These are phyloP conservation scores for Neonectria faginata DNA, from an alignment of 2,329 filamentous ascomycete genomes.

Conservation along the genomic window DNA sequence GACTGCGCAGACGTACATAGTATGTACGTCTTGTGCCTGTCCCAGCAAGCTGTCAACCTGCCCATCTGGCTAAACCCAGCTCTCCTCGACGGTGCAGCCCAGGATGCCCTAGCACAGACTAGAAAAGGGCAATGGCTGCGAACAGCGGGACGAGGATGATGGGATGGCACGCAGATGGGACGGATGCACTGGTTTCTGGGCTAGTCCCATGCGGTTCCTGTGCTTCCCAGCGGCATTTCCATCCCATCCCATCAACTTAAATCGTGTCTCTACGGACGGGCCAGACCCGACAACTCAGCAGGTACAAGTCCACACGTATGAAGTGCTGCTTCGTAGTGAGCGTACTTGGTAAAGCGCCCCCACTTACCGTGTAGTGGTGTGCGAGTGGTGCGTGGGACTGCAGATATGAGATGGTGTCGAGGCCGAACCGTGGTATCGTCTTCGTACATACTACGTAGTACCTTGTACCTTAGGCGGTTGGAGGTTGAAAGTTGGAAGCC, in stretches of 20 bases:
- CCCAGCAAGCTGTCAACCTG: conserved; percentile 20
- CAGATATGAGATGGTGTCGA: conserved; percentile 1
- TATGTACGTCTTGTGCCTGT: conserved; percentile 20
- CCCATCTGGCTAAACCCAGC: not conserved
- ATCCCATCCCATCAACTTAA: conserved; percentile 4
- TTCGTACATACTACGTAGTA: not conserved
- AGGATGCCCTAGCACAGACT: conserved; percentile 18
- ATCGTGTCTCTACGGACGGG: not conserved
- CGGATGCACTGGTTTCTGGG: conserved; percentile 4
- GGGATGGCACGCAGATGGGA: conserved; percentile 12
- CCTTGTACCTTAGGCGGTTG: not conserved
- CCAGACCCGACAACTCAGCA: conserved; percentile 12
- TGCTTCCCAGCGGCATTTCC: conserved; percentile 11
- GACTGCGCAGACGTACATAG: conserved; percentile 11
- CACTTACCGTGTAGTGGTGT: conserved; percentile 19
- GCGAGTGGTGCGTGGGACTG: conserved; percentile 8
- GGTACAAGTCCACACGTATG: conserved; percentile 1
- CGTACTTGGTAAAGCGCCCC: conserved; percentile 10
- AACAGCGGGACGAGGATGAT: not conserved
- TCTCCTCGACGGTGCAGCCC: conserved; percentile 9
- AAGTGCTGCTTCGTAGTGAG: not conserved
- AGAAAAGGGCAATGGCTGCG: conserved; percentile 9
- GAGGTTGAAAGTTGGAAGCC: conserved; percentile 5
- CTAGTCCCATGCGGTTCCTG: conserved; percentile 17
- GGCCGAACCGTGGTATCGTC: not conserved